Conservation (phyloP, 352 stramenopile species). For the Globisporangium alternatum region DNA sequence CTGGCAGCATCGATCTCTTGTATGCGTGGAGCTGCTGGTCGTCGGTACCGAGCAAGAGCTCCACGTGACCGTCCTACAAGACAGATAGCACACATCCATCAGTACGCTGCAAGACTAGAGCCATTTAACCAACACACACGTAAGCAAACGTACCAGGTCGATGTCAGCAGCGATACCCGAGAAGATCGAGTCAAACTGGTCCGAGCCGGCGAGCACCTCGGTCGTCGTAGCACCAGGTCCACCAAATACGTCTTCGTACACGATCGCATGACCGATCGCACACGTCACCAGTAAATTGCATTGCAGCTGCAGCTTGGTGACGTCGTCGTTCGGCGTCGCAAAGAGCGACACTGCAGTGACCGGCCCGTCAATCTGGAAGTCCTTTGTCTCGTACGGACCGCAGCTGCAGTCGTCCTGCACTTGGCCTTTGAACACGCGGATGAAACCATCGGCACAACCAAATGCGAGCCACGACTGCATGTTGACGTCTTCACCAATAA, state of each 20-base stretch:
- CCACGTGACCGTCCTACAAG: slow-evolving; percentile 48
- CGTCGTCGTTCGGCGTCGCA: neutral
- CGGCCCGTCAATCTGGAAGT: slow-evolving; percentile 55
- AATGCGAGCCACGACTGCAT: slow-evolving; percentile 43
- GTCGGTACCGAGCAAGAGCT: slow-evolving; percentile 65
- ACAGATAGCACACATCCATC: neutral
- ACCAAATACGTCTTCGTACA: slow-evolving; percentile 53
- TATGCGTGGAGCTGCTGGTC: slow-evolving; percentile 56
- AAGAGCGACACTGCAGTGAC: slow-evolving; percentile 67
- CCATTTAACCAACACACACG: neutral
- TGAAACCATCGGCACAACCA: slow-evolving; percentile 63
- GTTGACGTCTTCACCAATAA: neutral
- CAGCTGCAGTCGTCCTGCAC: slow-evolving; percentile 28
- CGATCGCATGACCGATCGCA: slow-evolving; percentile 54
- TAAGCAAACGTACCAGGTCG: slow-evolving; percentile 38
- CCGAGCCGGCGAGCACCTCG: slow-evolving; percentile 37
- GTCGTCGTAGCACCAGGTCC: slow-evolving; percentile 6
- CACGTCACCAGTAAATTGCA: slow-evolving; percentile 65
- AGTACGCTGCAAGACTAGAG: neutral
- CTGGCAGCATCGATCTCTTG: slow-evolving; percentile 21
- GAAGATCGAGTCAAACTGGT: slow-evolving; percentile 68
- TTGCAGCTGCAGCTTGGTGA: neutral
- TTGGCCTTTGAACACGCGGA: slow-evolving; percentile 47
- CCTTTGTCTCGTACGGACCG: slow-evolving; percentile 47
- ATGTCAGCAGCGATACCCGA: slow-evolving; percentile 47